Percentiles rank a stretch among this genome's conserved stretches.
phyloP scores from a whole-genome alignment of 805 yeast genomes.

The Cyberlindnera maritima region DNA sequence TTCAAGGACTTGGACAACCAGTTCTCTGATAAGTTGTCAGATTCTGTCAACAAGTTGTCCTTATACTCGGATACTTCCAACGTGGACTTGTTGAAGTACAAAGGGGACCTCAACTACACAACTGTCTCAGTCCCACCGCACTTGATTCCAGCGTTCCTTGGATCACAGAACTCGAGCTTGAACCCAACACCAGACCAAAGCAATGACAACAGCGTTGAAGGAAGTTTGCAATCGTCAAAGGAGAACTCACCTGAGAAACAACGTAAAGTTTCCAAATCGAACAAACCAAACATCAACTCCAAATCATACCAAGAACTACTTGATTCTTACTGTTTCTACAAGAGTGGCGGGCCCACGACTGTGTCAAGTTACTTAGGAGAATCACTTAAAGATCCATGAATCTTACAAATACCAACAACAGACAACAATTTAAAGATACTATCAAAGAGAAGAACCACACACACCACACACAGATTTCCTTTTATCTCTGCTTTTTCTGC shows the following conservation, averaged over 20 bases:
- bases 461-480: neutral
- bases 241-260: conserved; percentile 9
- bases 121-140: conserved; percentile 13
- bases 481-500: neutral
- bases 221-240: neutral
- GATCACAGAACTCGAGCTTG: conserved; percentile 1
- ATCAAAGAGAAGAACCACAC: neutral
- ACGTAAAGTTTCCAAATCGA: conserved; percentile 1
- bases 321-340: conserved; percentile 60
- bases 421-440: too few relatives aligned
- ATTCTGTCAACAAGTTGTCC: conserved; percentile 11
- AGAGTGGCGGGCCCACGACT: conserved; percentile 16
- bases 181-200: conserved; percentile 3
- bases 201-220: neutral
- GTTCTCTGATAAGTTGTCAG: neutral
- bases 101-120: conserved; percentile 9
- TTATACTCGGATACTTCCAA: conserved; percentile 13
- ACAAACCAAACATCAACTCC: conserved; percentile 42
- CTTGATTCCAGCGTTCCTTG: conserved; percentile 7
- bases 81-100: conserved; percentile 10
- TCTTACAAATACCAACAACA: too few relatives aligned
- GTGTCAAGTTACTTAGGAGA: conserved; percentile 10
- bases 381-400: conserved; percentile 2
- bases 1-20: conserved; percentile 11
- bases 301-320: conserved; percentile 54